Evolutionary conservation across 345 rosid genomes (phyloP).

Genomic region (Triadica sebifera): DNA sequence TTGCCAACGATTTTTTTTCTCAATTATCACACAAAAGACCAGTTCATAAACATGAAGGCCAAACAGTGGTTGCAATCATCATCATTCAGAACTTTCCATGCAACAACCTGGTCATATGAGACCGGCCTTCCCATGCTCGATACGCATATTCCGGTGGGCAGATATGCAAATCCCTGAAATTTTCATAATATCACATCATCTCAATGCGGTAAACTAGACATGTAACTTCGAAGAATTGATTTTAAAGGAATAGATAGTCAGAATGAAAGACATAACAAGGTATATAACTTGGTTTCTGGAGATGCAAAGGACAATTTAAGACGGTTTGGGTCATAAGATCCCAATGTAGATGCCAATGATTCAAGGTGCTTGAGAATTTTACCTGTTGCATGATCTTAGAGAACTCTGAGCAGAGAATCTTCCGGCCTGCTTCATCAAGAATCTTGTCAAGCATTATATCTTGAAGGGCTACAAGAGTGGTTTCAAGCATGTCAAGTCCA

Average conservation of each 20-base stretch:
- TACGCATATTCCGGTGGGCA: constrained; percentile 80
- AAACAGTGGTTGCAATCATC: constrained; percentile 85
- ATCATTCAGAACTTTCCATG: constrained; percentile 92
- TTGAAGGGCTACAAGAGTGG: constrained; percentile 88
- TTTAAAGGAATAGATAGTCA: background rate
- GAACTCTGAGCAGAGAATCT: constrained; percentile 75
- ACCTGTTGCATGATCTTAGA: constrained; percentile 95
- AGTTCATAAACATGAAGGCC: constrained; percentile 88
- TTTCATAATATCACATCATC: background rate
- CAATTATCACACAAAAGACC: constrained; percentile 75
- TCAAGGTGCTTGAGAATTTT: background rate
- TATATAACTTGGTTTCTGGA: background rate
- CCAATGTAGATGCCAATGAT: too few species aligned
- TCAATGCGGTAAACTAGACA: too few species aligned
- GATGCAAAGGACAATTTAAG: background rate
- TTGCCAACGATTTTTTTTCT: background rate
- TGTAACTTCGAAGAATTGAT: too few species aligned
- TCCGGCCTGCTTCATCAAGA: constrained; percentile 71
- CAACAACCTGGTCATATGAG: constrained; percentile 82
- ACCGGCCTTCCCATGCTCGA: constrained; percentile 97
- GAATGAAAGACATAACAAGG: background rate
- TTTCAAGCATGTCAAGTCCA: constrained; percentile 98
- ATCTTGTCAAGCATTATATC: constrained; percentile 90
- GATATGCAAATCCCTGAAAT: constrained; percentile 77
- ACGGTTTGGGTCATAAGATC: too few species aligned